Percentiles rank a stretch among this genome's conserved stretches.
phyloP scores from a whole-genome alignment of 768 basidiomycete species.

The Lentinula sp. region DNA sequence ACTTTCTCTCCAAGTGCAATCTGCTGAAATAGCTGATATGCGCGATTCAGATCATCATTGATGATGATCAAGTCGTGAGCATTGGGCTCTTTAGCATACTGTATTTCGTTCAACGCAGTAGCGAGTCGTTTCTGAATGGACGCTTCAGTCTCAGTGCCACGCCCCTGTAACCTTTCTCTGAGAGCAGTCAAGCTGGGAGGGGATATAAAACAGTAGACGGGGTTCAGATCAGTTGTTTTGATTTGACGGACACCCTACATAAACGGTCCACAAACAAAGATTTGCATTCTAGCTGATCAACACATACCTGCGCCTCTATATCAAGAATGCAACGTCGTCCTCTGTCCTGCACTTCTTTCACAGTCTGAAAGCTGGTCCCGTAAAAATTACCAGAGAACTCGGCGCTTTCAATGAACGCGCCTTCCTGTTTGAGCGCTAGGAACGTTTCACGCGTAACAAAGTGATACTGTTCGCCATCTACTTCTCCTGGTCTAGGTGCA shows the following conservation, averaged over 20 bases:
- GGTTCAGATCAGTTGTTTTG: constrained; percentile 74
- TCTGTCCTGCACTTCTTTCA: constrained; percentile 56
- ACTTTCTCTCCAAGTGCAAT: constrained; percentile 65
- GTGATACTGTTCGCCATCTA: constrained; percentile 80
- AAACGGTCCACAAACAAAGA: constrained; percentile 11
- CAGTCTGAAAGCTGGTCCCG: constrained; percentile 82
- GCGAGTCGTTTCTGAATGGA: constrained; percentile 70
- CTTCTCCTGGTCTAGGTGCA: constrained; percentile 73
- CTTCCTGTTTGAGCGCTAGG: constrained; percentile 54
- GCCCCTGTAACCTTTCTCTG: constrained; percentile 60
- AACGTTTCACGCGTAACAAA: constrained; percentile 76
- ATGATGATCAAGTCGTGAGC: constrained; percentile 82
- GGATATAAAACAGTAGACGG: constrained; percentile 88
- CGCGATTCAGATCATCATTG: constrained; percentile 83
- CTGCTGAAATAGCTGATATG: constrained; percentile 71
- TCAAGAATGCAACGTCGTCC: constrained; percentile 89
- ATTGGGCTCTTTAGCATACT: constrained; percentile 72
- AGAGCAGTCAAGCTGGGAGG: constrained; percentile 78
- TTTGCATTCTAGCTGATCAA: constrained; percentile 2
- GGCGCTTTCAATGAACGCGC: constrained; percentile 90
- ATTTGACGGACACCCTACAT: constrained; percentile 86
- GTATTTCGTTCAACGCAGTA: constrained; percentile 74
- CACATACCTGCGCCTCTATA: constrained; percentile 87
- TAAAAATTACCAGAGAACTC: constrained; percentile 92
- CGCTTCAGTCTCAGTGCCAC: constrained; percentile 80